phyloP scores from a whole-genome alignment of 2,329 filamentous ascomycete species.

The Remersonia thermophila region DNA sequence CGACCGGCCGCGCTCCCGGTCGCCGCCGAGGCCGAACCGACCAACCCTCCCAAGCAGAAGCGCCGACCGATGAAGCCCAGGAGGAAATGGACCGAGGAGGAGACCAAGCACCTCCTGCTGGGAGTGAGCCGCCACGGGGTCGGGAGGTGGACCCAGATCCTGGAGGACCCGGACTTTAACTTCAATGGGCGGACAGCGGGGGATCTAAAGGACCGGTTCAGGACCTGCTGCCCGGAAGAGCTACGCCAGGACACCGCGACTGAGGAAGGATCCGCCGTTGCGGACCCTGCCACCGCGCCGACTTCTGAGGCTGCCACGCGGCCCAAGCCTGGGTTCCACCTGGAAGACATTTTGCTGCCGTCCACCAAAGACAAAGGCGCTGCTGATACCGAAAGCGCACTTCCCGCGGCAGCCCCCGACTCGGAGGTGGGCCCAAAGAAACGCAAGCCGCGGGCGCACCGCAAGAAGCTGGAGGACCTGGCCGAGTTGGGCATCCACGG shows the following conservation, averaged over 20 bases:
- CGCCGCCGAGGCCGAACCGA: constrained; percentile 16
- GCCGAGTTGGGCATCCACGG: constrained; percentile 44
- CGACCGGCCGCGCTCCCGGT: constrained; percentile 11
- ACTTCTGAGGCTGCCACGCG: constrained; percentile 23
- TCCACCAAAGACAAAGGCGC: constrained; percentile 25
- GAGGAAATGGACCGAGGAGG: constrained; percentile 52
- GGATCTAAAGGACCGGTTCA: constrained; percentile 54
- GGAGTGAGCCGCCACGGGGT: constrained; percentile 52
- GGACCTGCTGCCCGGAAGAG: constrained; percentile 53
- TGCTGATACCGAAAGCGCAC: constrained; percentile 4
- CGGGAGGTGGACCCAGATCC: constrained; percentile 52
- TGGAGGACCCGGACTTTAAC: constrained; percentile 46
- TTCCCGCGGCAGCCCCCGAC: constrained; percentile 6
- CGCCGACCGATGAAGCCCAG: constrained; percentile 45
- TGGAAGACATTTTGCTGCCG: constrained; percentile 45
- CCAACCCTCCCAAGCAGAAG: constrained; percentile 29
- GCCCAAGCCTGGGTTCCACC: constrained; percentile 36
- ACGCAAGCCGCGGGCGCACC: constrained; percentile 28
- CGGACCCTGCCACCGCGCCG: constrained; percentile 7
- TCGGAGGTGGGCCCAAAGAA: constrained; percentile 8
- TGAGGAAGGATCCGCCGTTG: constrained; percentile 19
- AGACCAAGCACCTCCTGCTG: constrained; percentile 49
- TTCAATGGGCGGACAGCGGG: constrained; percentile 51
- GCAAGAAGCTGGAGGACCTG: constrained; percentile 32
- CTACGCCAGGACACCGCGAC: constrained; percentile 30